Percentiles rank a stretch among this genome's conserved stretches.
Conservation (phyloP, 129 eudicot genomes). For the Artemisia argyi region DNA sequence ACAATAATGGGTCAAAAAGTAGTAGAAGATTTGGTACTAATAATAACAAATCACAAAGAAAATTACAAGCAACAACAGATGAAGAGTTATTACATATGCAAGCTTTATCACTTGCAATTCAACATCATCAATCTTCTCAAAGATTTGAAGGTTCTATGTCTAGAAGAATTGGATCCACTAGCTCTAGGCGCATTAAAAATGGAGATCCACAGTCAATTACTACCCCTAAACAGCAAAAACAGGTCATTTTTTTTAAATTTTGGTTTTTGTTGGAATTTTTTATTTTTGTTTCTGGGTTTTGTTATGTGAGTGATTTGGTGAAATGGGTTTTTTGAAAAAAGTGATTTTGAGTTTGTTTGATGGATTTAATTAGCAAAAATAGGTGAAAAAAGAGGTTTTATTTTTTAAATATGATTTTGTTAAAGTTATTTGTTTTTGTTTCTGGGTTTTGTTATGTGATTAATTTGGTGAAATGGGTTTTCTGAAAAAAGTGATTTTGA, state of each 20-base stretch:
- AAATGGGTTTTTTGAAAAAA: neutral
- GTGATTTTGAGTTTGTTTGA: neutral
- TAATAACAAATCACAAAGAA: constrained; percentile 57
- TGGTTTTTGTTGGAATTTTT: neutral
- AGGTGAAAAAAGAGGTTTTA: neutral
- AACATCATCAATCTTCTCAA: constrained; percentile 92
- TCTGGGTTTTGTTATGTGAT: constrained; percentile 19
- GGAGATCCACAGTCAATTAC: constrained; percentile 43
- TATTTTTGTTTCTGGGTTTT: constrained; percentile 10
- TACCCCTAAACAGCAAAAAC: constrained; percentile 53
- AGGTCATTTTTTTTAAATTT: constrained; percentile 21
- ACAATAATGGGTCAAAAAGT: constrained; percentile 60
- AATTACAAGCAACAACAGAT: constrained; percentile 42
- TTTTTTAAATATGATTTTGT: constrained; percentile 1
- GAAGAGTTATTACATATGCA: constrained; percentile 85
- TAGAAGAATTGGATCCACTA: constrained; percentile 78
- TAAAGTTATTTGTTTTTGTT: neutral
- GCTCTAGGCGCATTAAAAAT: constrained; percentile 71
- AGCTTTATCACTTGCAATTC: constrained; percentile 92
- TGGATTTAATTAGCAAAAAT: too few relatives aligned
- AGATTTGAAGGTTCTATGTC: constrained; percentile 94
- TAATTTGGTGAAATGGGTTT: constrained; percentile 17
- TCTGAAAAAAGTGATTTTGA: neutral
- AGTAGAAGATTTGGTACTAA: constrained; percentile 47
- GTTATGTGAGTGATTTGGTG: constrained; percentile 18